These are phyloP conservation scores for Talaromyces proteolyticus DNA, from an alignment of 495 filamentous ascomycete genomes.

Conservation along the genomic window DNA sequence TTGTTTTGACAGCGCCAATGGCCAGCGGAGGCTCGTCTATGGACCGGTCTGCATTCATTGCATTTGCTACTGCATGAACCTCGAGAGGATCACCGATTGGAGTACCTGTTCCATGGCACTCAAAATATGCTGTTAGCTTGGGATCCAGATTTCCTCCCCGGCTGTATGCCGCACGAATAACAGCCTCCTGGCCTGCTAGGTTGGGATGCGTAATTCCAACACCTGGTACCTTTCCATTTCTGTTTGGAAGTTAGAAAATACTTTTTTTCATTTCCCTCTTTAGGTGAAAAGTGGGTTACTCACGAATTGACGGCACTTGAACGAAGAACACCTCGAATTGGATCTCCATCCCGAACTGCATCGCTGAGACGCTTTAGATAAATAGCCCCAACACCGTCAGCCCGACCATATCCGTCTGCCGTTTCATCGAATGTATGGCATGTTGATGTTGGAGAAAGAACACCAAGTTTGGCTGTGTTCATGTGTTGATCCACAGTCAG, in stretches of 20 bases:
- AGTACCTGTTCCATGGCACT: constrained; percentile 50
- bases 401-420: constrained; percentile 45
- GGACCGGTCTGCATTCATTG: constrained; percentile 12
- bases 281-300: constrained; percentile 8
- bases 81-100: constrained; percentile 25
- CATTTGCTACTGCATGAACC: constrained; percentile 12
- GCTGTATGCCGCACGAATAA: constrained; percentile 26
- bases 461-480: constrained; percentile 8
- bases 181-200: constrained; percentile 19
- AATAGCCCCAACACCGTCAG: constrained; percentile 53
- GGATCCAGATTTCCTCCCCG: constrained; percentile 22
- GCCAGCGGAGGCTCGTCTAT: constrained; percentile 9
- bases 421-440: constrained; percentile 35
- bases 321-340: constrained; percentile 57
- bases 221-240: constrained; percentile 22
- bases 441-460: constrained; percentile 18
- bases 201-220: constrained; percentile 26
- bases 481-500: constrained; percentile 13
- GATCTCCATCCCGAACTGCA: constrained; percentile 48
- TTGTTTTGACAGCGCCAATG: constrained; percentile 17
- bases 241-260: too few species aligned
- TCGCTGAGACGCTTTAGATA: constrained; percentile 56
- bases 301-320: constrained; percentile 44
- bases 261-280: too few species aligned
- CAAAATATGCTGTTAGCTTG: constrained; percentile 32